These are phyloP conservation scores for Aspergillus sp. DNA, from an alignment of 2,329 filamentous ascomycete genomes.

Conservation along the genomic window DNA sequence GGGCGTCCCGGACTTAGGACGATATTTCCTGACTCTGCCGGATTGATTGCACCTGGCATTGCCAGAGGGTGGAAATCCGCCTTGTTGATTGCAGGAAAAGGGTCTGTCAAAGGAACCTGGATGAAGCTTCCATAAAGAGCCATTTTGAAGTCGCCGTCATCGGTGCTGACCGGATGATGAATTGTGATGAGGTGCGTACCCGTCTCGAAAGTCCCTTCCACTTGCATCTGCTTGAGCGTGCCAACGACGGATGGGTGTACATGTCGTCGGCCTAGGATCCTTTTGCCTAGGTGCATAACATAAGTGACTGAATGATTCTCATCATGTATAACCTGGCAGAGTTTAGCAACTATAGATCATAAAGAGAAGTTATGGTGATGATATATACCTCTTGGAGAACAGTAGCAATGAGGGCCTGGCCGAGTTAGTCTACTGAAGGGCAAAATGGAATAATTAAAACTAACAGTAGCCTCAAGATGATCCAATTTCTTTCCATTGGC, in stretches of 20 bases:
- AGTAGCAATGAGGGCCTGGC: slow-evolving; percentile 62
- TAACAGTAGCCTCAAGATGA: slow-evolving; percentile 72
- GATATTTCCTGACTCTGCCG: slow-evolving; percentile 66
- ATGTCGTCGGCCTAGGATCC: slow-evolving; percentile 90
- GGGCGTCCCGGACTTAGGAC: slow-evolving; percentile 71
- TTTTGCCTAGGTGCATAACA: slow-evolving; percentile 87
- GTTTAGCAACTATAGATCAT: background rate
- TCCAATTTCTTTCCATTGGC: slow-evolving; percentile 87
- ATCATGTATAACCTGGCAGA: slow-evolving; percentile 79
- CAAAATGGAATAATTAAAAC: background rate
- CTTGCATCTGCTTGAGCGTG: slow-evolving; percentile 80
- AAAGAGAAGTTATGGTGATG: background rate
- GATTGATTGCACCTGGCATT: slow-evolving; percentile 77
- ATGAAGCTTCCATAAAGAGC: slow-evolving; percentile 91
- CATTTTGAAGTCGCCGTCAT: slow-evolving; percentile 82
- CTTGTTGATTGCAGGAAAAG: slow-evolving; percentile 66
- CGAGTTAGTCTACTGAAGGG: background rate
- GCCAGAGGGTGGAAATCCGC: slow-evolving; percentile 64
- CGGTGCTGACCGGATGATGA: slow-evolving; percentile 80
- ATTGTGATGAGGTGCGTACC: slow-evolving; percentile 95
- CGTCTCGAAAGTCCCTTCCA: slow-evolving; percentile 88
- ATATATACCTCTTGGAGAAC: slow-evolving; percentile 82
- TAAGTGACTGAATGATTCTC: slow-evolving; percentile 87
- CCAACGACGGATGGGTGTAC: slow-evolving; percentile 79
- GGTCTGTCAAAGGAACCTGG: slow-evolving; percentile 67